Evolutionary conservation across 345 rosid species (phyloP), one percentile per base, ranked within the genome.

Genomic region (Eucalyptus marginata): DNA sequence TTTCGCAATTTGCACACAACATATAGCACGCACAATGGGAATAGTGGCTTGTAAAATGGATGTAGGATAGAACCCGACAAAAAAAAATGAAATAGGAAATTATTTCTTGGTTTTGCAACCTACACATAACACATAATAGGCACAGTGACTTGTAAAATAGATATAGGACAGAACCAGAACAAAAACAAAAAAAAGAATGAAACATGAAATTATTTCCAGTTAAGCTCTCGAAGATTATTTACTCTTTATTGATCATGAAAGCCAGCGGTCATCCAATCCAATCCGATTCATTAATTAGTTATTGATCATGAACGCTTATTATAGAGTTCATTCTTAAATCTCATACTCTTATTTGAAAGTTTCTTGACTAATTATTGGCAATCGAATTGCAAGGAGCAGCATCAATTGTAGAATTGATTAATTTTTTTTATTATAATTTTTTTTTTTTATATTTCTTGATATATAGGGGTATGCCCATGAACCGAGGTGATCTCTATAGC

Each of bases 401-500:
- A 71, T 36, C 81, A 71, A 36, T 2, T 33, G 46, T 3, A 36
- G 27, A 18, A 36, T 36, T 29, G 49, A 29, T 36, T 13, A 24
- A 15, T 18, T 51, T 51, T 8, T 25, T 89, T 29, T 31, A 5
- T 47, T 49, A 10, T 31, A 40, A 40, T 36, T 62, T 16, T 11
- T 52, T 16, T 58, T 49, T 8, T 20, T 3, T 13, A 4, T 71
- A n/a, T n/a, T 31, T 31, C 64, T 18, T 13, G 59, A 86, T 47
- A 1, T 59, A 27, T 6, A 94, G 95, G 93, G 96, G 95, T 49
- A 89, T 93, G 93, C 91, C 93, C 36, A 92, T 94, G 25, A 90
- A 90, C 27, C 88, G 88, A 31, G 44, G 4, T 36, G 83, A 87
- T 15, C 93, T 92, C 33, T 81, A 87, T 14, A 52, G 90, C 59